These are phyloP conservation scores for Colletotrichum endophyticum DNA, from an alignment of 2,329 filamentous ascomycete species.

Conservation along the genomic window DNA sequence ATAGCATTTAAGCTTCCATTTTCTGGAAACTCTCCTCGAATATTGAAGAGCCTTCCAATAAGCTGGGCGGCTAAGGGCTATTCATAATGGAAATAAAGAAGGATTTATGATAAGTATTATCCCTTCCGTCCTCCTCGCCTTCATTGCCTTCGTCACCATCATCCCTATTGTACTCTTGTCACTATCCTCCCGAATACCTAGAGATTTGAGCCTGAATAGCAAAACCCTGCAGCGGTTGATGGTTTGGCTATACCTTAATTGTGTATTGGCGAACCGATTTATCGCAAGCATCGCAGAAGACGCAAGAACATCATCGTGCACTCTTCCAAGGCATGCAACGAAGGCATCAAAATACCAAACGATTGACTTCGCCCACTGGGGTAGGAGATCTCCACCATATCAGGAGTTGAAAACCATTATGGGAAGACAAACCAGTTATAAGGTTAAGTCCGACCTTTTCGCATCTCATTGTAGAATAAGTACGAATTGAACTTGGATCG, in stretches of 20 bases:
- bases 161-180: neutral
- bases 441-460: neutral
- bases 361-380: neutral
- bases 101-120: neutral
- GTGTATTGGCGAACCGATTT: neutral
- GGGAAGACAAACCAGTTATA: accelerated
- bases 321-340: neutral
- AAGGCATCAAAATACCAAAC: neutral
- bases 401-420: neutral
- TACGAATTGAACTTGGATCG: neutral
- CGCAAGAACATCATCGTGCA: neutral
- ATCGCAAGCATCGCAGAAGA: neutral
- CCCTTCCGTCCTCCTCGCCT: neutral
- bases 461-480: accelerated
- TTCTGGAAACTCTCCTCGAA: neutral
- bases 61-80: neutral
- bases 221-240: neutral
- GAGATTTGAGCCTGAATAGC: neutral
- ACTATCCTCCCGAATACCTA: neutral
- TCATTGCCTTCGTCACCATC: neutral
- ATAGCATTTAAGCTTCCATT: neutral
- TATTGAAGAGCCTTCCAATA: accelerated
- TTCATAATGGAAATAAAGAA: neutral
- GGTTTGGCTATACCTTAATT: neutral
- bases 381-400: neutral